These are phyloP conservation scores for Blastocystis sp. DNA, from an alignment of 352 stramenopile genomes.

Conservation along the genomic window DNA sequence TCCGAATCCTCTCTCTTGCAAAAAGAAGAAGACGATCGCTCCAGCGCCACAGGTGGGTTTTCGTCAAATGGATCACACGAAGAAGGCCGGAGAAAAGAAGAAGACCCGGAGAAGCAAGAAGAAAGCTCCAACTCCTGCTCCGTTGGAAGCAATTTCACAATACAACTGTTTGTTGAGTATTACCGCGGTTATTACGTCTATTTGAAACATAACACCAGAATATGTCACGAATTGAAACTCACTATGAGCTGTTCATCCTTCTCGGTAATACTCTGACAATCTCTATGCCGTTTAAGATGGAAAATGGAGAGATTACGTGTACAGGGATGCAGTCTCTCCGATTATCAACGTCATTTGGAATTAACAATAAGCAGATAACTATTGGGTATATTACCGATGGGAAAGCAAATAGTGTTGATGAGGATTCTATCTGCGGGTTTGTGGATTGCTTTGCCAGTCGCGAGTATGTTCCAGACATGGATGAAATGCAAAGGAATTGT, in stretches of 20 bases:
- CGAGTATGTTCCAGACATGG: not conserved
- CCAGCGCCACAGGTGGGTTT: not conserved
- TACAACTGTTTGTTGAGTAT: not conserved
- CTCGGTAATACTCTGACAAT: not conserved
- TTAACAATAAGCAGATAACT: not conserved
- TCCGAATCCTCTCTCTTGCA: constrained; percentile 16
- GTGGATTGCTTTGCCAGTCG: not conserved
- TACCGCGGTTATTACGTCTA: too few species aligned
- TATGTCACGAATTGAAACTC: too few species aligned
- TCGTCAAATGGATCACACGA: not conserved
- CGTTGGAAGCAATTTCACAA: not conserved
- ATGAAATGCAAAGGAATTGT: not conserved
- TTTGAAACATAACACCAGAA: too few species aligned
- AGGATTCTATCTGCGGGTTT: not conserved
- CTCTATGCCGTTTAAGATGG: not conserved
- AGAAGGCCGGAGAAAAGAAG: not conserved
- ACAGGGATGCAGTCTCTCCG: not conserved
- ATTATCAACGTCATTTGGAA: not conserved
- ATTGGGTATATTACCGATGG: not conserved
- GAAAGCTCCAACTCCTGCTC: not conserved
- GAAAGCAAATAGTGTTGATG: not conserved
- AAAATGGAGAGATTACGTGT: not conserved
- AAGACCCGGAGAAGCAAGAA: constrained; percentile 19
- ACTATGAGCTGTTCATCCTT: not conserved
- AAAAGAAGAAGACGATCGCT: constrained; percentile 43